Conservation (phyloP, 345 rosid species). For the Gynandropsis gynandra region DNA sequence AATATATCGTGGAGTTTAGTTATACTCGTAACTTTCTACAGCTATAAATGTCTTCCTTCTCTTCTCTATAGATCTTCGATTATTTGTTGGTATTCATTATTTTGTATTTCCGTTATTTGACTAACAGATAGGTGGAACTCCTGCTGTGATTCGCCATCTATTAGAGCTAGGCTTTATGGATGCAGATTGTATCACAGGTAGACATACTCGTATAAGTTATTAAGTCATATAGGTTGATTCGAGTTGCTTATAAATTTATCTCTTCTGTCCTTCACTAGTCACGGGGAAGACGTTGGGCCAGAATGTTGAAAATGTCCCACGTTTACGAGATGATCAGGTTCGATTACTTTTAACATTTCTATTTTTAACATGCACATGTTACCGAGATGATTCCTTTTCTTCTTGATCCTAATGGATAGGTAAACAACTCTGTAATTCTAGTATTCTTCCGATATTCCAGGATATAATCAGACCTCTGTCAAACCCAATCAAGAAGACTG, state of each 20-base stretch:
- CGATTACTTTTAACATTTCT: conserved; percentile 6
- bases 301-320: conserved; percentile 57
- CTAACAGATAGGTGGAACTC: conserved; percentile 69
- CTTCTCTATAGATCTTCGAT: background rate
- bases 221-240: conserved; percentile 11
- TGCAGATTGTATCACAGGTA: conserved; percentile 81
- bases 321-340: conserved; percentile 79
- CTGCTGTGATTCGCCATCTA: conserved; percentile 66
- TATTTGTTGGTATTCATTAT: background rate
- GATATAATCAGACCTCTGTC: conserved; percentile 63
- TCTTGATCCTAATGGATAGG: conserved; percentile 12
- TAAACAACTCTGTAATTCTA: background rate
- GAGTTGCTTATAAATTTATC: conserved; percentile 1
- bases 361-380: no score
- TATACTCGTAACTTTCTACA: background rate
- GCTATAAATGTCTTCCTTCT: background rate
- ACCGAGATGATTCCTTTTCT: no score
- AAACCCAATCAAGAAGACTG: conserved; percentile 91
- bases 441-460: conserved; percentile 32
- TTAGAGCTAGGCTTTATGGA: conserved; percentile 57
- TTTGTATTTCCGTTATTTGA: conserved; percentile 10
- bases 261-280: conserved; percentile 34
- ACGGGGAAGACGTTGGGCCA: conserved; percentile 94
- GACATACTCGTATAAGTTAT: background rate
- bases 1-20: conserved; percentile 5